Base-by-base conservation (phyloP, 2,329 filamentous ascomycete species). In the Cytospora piceae region DNA sequence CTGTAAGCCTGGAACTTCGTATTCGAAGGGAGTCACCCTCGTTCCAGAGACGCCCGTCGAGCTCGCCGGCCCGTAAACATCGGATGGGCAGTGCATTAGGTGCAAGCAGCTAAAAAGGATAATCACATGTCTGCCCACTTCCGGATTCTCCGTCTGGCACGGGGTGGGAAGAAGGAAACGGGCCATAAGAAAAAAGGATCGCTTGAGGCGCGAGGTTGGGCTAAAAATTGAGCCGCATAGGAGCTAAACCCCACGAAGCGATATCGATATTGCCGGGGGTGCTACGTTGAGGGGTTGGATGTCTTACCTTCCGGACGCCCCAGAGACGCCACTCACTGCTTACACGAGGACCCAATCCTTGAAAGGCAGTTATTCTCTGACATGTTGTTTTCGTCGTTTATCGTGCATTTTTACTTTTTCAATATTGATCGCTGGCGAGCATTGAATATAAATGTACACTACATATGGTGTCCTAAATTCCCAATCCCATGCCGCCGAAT, bases 41-140 rank as follows among this genome's bases (percentile, higher is more conserved):
- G 61, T 51, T 42, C 8, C 14, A 37, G 34, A 37, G 34, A 37
- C 34, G 34, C 34, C 27, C 22, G 46, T 24, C 29, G 20, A 22
- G 58, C 49, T 27, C 29, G 32, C 7, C 61, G 39, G 53, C 39
- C 56, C 53, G 53, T 51, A 42, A 49, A 57, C 53, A 51, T 63
- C 61, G 53, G 61, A 55, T 51, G 61, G 53, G 53, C 58, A 53
- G 58, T 65, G 65, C 65, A 67, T 67, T 67, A 67, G 65, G 15
- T 54, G n/a, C 53, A 65, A 58, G 65, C 65, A 61, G 54, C 65
- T 65, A 65, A 53, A 46, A 20, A 27, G 46, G 39, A 4, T 12
- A 29, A 52, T 58, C 31, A 54, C 53, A 49, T 46, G 37, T 24
- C 49, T 24, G 31, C 42, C 39, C 46, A 15, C 31, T 32, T 54